Evolutionary conservation across 768 basidiomycete genomes (phyloP), one percentile per base, ranked within the genome.

Genomic region (Omphalotus guepiniiformis): DNA sequence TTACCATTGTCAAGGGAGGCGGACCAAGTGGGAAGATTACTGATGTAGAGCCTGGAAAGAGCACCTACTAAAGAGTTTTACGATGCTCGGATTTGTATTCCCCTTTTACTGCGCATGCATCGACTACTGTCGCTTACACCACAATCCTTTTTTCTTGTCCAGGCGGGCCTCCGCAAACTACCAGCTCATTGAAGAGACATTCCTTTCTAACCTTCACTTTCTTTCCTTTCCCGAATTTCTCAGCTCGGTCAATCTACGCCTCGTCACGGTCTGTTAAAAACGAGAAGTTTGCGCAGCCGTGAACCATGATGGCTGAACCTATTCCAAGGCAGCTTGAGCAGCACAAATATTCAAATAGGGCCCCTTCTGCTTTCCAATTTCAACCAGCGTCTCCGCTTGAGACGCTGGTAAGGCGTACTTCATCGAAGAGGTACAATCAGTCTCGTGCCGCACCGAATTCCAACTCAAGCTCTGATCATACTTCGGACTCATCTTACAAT

Each of bases 371-470:
- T 9, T 57, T 54, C 46, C 44, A 55, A 6, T 41, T 60, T 21
- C 56, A 55, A 39, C 58, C 63, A 47, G 66, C 73, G 5, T 79
- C 79, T 6, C 78, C 78, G 1, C 64, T 79, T 48, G 75, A 77
- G 19, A 62, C 68, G 9, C 68, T 80, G 44, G 70, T 71, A 43
- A 68, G 72, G 50, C 64, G 66, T 42, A 67, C 75, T 19, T 76
- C 78, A 18, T 67, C 73, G 9, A 47, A 52, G 18, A 55, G 42
- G 47, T 44, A 48, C n/a, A 16, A 25, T 15, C 16, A 42, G 6
- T 18, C 21, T 12, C 29, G 13, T 13, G 21, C n/a, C n/a, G n/a
- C n/a, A n/a, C n/a, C n/a, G n/a, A n/a, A n/a, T 32, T 32, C 30
- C 8, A 8, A 39, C 9, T 21, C 37, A 9, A 9, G 8, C 37